Evolutionary conservation across 148 eudicot genomes (phyloP).

Genomic region (Vaccinium corymbosum): DNA sequence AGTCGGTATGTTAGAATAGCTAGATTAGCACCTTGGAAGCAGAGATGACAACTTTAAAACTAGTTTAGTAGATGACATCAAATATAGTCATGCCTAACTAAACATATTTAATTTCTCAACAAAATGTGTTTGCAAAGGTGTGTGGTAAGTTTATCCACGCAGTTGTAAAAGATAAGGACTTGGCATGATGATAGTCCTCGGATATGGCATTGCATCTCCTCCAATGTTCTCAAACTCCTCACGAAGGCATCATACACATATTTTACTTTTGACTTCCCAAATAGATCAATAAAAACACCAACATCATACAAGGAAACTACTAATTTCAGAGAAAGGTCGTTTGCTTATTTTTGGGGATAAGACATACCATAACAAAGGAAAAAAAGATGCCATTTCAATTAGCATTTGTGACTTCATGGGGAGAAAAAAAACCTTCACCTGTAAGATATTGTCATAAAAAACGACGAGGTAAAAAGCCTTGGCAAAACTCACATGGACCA

Average conservation of each 20-base stretch:
- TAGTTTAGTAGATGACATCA: not conserved
- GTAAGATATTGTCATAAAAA: not conserved
- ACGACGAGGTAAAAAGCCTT: constrained; percentile 6
- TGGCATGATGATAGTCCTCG: not conserved
- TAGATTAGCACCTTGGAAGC: too few relatives aligned
- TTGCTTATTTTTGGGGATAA: not conserved
- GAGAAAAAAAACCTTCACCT: not conserved
- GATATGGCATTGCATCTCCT: not conserved
- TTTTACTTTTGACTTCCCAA: not conserved
- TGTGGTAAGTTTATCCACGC: not conserved
- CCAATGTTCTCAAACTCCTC: not conserved
- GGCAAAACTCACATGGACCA: constrained; percentile 65
- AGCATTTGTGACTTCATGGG: not conserved
- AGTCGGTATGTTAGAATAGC: too few relatives aligned
- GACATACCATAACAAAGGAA: not conserved
- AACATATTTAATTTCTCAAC: not conserved
- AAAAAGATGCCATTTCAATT: not conserved
- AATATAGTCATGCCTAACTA: not conserved
- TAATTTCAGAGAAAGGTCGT: not conserved
- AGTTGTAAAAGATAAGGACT: not conserved
- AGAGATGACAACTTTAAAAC: not conserved
- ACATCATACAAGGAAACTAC: not conserved
- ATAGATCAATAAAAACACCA: not conserved
- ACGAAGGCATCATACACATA: not conserved
- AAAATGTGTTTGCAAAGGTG: not conserved